phyloP scores from a whole-genome alignment of 2,329 filamentous ascomycete species.

The Diaporthe citrichinensis region DNA sequence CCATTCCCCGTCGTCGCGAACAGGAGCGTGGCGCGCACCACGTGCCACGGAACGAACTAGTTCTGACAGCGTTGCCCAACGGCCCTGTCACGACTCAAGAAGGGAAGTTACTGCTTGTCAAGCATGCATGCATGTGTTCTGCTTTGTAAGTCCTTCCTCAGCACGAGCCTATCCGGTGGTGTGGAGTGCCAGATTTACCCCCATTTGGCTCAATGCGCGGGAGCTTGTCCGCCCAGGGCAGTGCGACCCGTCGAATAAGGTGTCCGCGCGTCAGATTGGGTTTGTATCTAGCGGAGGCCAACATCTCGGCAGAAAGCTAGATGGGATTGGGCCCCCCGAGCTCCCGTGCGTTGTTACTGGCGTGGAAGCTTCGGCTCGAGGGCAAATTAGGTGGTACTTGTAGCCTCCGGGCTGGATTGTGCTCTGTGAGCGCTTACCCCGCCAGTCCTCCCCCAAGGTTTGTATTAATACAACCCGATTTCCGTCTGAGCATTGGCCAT shows the following conservation, averaged over 20 bases:
- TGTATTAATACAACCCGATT: conserved; percentile 3
- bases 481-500: background rate
- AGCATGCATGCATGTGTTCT: background rate
- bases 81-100: background rate
- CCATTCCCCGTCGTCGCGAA: background rate
- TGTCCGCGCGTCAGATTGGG: background rate
- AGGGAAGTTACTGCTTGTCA: background rate
- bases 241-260: background rate
- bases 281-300: conserved; percentile 17
- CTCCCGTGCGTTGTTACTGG: background rate
- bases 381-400: conserved; percentile 12
- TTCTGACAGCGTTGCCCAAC: background rate
- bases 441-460: background rate
- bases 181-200: background rate
- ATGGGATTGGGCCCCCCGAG: background rate
- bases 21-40: conserved; percentile 6
- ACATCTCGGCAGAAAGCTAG: conserved; percentile 30
- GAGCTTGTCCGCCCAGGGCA: background rate
- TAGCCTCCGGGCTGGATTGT: background rate
- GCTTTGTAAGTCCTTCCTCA: conserved; percentile 20
- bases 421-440: background rate
- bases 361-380: background rate
- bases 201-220: conserved; percentile 4
- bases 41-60: background rate
- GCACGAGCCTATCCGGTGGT: background rate